These are phyloP conservation scores for Zancudomyces culisetae DNA, from an alignment of 371 early-diverging fungal species.

Conservation along the genomic window DNA sequence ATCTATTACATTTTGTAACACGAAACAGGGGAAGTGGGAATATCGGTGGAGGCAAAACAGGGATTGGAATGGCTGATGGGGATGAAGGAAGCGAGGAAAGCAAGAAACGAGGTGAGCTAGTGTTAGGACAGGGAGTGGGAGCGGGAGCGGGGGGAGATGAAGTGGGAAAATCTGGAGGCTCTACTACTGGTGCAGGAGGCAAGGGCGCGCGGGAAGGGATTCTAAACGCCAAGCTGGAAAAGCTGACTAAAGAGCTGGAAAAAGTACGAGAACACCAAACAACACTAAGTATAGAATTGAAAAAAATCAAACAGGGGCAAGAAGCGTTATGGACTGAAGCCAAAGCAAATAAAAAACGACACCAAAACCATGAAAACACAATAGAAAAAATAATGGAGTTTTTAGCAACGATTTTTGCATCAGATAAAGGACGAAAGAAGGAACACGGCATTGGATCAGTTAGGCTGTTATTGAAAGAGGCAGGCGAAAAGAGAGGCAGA, in stretches of 20 bases:
- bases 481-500: background rate
- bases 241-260: conserved; percentile 59
- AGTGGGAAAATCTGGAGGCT: conserved; percentile 56
- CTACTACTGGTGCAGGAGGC: background rate
- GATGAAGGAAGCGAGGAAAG: background rate
- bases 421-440: conserved; percentile 25
- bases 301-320: conserved; percentile 70
- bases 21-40: conserved; percentile 36
- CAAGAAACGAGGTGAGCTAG: background rate
- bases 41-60: background rate
- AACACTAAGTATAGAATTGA: conserved; percentile 67
- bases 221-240: conserved; percentile 28
- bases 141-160: background rate
- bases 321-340: conserved; percentile 79
- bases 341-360: conserved; percentile 43
- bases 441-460: background rate
- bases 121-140: conserved; percentile 39
- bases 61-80: background rate
- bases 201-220: conserved; percentile 11
- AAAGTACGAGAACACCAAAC: conserved; percentile 76
- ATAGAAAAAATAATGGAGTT: conserved; percentile 77
- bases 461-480: background rate
- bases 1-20: conserved; percentile 63
- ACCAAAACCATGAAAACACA: conserved; percentile 70
- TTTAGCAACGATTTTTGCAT: conserved; percentile 53